These are phyloP conservation scores for Chlorella sp. DNA, from an alignment of 139 green algal genomes.

Conservation along the genomic window DNA sequence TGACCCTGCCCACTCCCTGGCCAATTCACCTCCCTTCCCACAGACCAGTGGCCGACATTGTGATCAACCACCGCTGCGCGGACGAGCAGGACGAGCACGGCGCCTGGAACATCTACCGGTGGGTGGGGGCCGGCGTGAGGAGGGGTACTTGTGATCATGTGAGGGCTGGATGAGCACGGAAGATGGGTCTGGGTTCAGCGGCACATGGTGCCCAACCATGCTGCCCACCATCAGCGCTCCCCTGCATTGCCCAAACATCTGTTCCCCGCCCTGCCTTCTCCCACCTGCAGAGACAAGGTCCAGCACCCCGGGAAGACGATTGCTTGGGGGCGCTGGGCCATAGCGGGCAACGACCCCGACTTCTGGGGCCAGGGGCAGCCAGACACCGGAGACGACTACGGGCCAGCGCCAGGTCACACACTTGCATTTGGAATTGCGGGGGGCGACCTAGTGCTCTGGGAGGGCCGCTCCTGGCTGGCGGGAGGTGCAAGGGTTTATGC, in stretches of 20 bases:
- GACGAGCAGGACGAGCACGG: conserved; percentile 70
- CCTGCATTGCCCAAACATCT: neutral
- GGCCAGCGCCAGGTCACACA: conserved; percentile 67
- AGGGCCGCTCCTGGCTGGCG: too few species aligned
- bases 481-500: too few species aligned
- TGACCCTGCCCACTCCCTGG: too few species aligned
- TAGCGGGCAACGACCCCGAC: conserved; percentile 76
- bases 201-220: too few species aligned
- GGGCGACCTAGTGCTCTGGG: too few species aligned
- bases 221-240: neutral
- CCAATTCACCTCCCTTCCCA: too few species aligned
- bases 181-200: too few species aligned
- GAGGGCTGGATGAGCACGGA: neutral
- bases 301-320: too few species aligned
- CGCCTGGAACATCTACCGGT: conserved; percentile 70
- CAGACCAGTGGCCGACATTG: conserved; percentile 85
- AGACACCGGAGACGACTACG: conserved; percentile 79
- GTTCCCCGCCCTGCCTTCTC: neutral
- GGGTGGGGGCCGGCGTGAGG: too few species aligned
- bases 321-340: conserved; percentile 63
- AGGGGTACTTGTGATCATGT: conserved; percentile 52
- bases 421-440: too few species aligned
- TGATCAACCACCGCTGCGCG: conserved; percentile 93
- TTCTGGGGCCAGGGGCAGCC: conserved; percentile 75
- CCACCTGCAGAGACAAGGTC: neutral